Conservation (phyloP, 1,284 basidiomycete species). For the Leccinum pachyderme region DNA sequence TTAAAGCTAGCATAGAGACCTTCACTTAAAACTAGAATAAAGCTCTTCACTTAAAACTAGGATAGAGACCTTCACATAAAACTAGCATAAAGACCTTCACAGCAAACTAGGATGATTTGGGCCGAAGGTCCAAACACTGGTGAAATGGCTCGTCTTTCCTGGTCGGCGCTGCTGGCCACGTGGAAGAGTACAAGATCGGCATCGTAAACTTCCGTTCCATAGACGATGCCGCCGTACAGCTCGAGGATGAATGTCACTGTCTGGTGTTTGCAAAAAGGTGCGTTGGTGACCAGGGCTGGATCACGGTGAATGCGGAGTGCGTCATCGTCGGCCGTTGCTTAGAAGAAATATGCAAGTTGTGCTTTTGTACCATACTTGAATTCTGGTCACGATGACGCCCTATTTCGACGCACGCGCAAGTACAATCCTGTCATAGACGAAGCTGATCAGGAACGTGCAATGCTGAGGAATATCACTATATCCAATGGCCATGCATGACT, state of each 20-base stretch:
- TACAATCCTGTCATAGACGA: not conserved
- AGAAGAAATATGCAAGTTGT: constrained; percentile 4
- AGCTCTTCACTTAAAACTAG: no score
- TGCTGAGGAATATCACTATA: not conserved
- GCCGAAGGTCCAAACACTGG: no score
- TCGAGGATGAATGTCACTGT: constrained; percentile 14
- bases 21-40: no score
- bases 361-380: constrained; percentile 13
- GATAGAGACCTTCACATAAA: no score
- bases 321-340: constrained; percentile 18
- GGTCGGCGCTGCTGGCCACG: constrained; percentile 6
- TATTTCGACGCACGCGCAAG: constrained; percentile 1
- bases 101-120: no score
- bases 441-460: not conserved
- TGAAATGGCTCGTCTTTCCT: no score
- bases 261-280: constrained; percentile 10
- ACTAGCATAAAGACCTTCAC: no score
- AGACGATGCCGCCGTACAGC: not conserved
- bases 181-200: constrained; percentile 12
- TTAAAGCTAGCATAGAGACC: no score
- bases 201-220: constrained; percentile 13
- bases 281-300: constrained; percentile 15
- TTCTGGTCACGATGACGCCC: not conserved
- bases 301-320: constrained; percentile 18
- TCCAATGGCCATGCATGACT: not conserved